Base-by-base conservation (phyloP, 176 grass and related monocot genomes). In the Tillandsia leiboldiana region DNA sequence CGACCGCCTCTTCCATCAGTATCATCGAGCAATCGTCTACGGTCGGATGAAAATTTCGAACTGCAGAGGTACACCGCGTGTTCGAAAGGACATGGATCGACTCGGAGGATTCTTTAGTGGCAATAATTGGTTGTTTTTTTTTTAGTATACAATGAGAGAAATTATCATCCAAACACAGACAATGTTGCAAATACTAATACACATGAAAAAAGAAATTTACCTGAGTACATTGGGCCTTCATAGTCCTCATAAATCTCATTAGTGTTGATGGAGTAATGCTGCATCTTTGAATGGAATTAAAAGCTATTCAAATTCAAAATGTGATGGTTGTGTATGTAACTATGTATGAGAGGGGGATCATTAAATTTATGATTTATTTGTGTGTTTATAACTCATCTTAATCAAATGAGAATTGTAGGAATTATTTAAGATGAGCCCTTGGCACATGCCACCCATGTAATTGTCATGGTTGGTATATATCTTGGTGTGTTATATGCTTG, bases 41-140 rank as follows among this genome's bases (percentile, higher is more conserved):
- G 12, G 48, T 79, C 0, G 77, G 66, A 20, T 90, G 84, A 65
- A 92, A 77, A 83, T 85, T 89, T 66, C 87, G 79, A 49, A 97
- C 83, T 2, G 93, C 89, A 51, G 89, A 92, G 82, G 79, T 92
- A 74, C 93, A 99, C 94, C 94, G 93, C 13, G 84, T 75, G 68
- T 72, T 84, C 8, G 87, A 92, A 13, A 93, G 89, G 68, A 93
- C 50, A 63, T 90, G 87, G 50, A 67, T 95, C 9, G 84, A 57
- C 48, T 90, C 86, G 0, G 24, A 10, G 26, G 77, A 15, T 10
- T 66, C 77, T 22, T 83, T 77, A 1, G 48, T 70, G 2, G 49
- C 48, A 57, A 76, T 72, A 57, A 76, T 72, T 11, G 75, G 26
- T 59, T 59, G 20, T 59, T 20, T 17, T 4, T 33, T 33, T 33